Conservation (phyloP, 1,139 yeast genomes). For the Geotrichum aggregatum region DNA sequence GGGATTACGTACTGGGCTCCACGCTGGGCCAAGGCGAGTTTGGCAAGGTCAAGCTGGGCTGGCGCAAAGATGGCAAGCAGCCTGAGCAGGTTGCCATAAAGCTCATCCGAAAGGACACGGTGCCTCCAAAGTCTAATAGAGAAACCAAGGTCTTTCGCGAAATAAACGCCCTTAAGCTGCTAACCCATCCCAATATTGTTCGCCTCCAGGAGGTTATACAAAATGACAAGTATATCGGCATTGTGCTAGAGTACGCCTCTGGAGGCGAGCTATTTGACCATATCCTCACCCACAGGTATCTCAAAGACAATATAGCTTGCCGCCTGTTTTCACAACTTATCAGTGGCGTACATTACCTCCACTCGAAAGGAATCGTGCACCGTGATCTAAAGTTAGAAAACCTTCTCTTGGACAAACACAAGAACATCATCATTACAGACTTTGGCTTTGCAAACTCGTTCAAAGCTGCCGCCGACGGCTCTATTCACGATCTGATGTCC, state of each 20-base stretch:
- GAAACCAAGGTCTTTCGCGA: constrained; percentile 90
- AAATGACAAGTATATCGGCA: constrained; percentile 91
- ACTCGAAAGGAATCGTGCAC: constrained; percentile 75
- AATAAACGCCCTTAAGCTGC: constrained; percentile 78
- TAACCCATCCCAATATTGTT: constrained; percentile 92
- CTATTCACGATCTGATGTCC: constrained; percentile 66
- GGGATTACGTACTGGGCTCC: constrained; percentile 82
- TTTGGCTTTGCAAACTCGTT: constrained; percentile 93
- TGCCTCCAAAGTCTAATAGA: constrained; percentile 73
- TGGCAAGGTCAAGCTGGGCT: constrained; percentile 95
- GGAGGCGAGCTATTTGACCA: constrained; percentile 97
- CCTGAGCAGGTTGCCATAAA: constrained; percentile 69
- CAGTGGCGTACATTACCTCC: constrained; percentile 89
- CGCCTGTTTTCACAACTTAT: constrained; percentile 87
- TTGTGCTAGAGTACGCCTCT: constrained; percentile 90
- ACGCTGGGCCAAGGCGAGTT: constrained; percentile 98
- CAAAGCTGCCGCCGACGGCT: constrained; percentile 33
- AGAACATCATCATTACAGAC: constrained; percentile 73
- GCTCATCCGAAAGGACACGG: constrained; percentile 78
- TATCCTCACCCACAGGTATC: constrained; percentile 76
- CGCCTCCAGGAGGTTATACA: constrained; percentile 88
- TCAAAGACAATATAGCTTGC: constrained; percentile 78
- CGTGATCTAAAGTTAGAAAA: constrained; percentile 72
- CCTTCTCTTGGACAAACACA: constrained; percentile 70
- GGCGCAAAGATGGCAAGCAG: constrained; percentile 56